Evolutionary conservation across 1,139 yeast species (phyloP).

Genomic region (Candida dubliniensis): DNA sequence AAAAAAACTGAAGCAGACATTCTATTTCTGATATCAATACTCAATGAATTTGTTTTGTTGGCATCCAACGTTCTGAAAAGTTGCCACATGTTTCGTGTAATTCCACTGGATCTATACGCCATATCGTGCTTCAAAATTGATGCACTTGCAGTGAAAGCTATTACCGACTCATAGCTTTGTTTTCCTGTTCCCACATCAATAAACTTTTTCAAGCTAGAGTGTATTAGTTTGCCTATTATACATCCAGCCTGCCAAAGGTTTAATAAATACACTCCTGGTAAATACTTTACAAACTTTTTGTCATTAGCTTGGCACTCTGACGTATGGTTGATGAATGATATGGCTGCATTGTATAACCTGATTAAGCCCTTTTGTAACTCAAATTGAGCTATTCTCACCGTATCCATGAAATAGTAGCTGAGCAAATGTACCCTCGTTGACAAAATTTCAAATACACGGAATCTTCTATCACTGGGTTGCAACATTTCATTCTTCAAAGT

Average conservation of each 20-base stretch:
- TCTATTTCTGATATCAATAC: slow-evolving; percentile 69
- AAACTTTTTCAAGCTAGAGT: slow-evolving; percentile 66
- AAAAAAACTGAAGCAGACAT: slow-evolving; percentile 93
- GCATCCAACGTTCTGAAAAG: slow-evolving; percentile 62
- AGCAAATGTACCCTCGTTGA: slow-evolving; percentile 77
- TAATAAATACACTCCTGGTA: slow-evolving; percentile 81
- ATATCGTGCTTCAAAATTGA: slow-evolving; percentile 88
- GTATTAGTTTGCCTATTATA: slow-evolving; percentile 73
- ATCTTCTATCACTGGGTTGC: slow-evolving; percentile 49
- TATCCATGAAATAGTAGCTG: slow-evolving; percentile 79
- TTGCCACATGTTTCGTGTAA: slow-evolving; percentile 94
- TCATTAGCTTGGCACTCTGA: slow-evolving; percentile 59
- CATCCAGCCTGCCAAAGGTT: slow-evolving; percentile 92
- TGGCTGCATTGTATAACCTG: slow-evolving; percentile 75
- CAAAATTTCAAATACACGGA: slow-evolving; percentile 64
- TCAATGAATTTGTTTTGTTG: slow-evolving; percentile 33
- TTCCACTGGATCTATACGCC: slow-evolving; percentile 89
- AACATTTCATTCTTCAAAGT: slow-evolving; percentile 35
- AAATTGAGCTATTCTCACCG: slow-evolving; percentile 50
- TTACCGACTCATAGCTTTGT: slow-evolving; percentile 67
- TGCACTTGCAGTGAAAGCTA: slow-evolving; percentile 69
- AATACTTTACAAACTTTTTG: slow-evolving; percentile 64
- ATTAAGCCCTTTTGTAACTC: slow-evolving; percentile 76
- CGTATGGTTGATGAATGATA: slow-evolving; percentile 68
- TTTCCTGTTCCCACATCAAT: slow-evolving; percentile 75